Percentiles rank a stretch among this genome's conserved stretches.
phyloP scores from a whole-genome alignment of 2,329 filamentous ascomycete species.

The Trichoderma breve region DNA sequence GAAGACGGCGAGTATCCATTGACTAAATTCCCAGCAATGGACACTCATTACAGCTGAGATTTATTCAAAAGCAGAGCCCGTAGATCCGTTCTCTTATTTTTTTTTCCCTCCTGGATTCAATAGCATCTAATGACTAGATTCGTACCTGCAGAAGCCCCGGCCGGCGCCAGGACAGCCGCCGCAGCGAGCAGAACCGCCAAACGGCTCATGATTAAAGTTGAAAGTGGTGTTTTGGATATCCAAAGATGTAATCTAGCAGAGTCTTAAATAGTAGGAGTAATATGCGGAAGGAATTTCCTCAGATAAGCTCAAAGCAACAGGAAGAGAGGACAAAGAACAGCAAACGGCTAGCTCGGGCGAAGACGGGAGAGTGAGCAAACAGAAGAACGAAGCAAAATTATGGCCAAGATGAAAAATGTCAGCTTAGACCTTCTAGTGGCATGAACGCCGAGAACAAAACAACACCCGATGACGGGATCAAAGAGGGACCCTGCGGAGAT shows the following conservation, averaged over 20 bases:
- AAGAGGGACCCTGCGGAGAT: slow-evolving; percentile 6
- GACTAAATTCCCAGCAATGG: background rate
- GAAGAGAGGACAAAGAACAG: background rate
- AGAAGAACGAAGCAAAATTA: background rate
- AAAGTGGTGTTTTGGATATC: background rate
- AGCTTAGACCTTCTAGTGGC: slow-evolving; percentile 7
- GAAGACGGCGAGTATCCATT: background rate
- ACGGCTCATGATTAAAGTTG: slow-evolving; percentile 12
- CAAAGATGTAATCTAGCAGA: background rate
- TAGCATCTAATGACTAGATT: background rate
- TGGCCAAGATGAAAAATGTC: background rate
- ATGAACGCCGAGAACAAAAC: background rate
- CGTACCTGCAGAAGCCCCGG: slow-evolving; percentile 22
- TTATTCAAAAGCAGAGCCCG: background rate
- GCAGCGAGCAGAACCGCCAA: slow-evolving; percentile 24
- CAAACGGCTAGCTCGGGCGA: background rate
- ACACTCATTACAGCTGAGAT: background rate
- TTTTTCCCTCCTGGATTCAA: background rate
- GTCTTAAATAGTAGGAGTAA: background rate
- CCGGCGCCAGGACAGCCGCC: slow-evolving; percentile 15
- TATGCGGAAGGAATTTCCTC: background rate
- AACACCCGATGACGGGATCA: background rate
- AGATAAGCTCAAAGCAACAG: background rate
- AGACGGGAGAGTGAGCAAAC: background rate
- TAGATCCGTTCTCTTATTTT: background rate